Evolutionary conservation across 257 asterid genomes (phyloP).

Genomic region (Solanum virginianum): DNA sequence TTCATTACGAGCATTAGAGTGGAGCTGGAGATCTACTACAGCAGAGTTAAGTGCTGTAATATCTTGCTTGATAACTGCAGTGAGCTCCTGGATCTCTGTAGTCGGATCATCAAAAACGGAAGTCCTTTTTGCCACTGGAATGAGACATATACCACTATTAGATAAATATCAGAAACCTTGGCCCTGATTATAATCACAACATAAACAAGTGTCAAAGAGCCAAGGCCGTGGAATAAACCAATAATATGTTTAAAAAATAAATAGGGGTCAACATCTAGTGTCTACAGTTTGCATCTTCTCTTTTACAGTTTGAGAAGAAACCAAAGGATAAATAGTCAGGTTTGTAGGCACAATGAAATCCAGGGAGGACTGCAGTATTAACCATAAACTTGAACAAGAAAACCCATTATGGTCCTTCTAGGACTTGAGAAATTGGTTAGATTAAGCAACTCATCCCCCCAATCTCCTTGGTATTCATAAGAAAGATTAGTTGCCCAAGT

Average conservation of each 20-base stretch:
- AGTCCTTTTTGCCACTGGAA: slow-evolving; percentile 85
- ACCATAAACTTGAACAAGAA: not conserved
- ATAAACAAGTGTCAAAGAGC: not conserved
- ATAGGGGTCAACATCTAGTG: not conserved
- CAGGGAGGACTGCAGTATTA: not conserved
- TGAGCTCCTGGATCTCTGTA: slow-evolving; percentile 83
- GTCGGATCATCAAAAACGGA: slow-evolving; percentile 93
- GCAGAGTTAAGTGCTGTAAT: slow-evolving; percentile 86
- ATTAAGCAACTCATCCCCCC: not conserved
- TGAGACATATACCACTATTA: not conserved
- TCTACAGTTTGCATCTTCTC: not conserved
- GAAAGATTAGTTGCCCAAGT: not conserved
- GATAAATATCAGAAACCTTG: not conserved
- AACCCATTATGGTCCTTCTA: not conserved
- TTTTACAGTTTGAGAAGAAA: not conserved
- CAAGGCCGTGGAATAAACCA: not conserved
- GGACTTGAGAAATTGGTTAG: not conserved
- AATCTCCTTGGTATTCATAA: not conserved
- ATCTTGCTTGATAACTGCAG: slow-evolving; percentile 90
- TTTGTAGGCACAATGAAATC: not conserved
- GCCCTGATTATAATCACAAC: not conserved
- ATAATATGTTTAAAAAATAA: not conserved
- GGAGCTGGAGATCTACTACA: slow-evolving; percentile 78
- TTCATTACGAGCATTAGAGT: slow-evolving; percentile 53
- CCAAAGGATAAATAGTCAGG: not conserved